These are phyloP conservation scores for Fusarium continuum DNA, from an alignment of 2,329 filamentous ascomycete species.

Conservation along the genomic window DNA sequence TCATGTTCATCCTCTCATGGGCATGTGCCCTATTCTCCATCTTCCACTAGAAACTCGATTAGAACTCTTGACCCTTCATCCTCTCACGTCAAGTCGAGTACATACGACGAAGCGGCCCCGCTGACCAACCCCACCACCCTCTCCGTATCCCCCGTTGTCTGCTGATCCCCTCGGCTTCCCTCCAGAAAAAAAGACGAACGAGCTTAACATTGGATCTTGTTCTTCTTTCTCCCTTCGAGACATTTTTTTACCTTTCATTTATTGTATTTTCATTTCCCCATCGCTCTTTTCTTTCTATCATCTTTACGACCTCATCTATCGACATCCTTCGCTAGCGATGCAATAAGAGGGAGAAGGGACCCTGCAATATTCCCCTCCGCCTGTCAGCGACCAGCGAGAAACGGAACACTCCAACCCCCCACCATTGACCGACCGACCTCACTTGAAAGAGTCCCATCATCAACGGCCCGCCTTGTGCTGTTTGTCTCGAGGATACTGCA, in stretches of 20 bases:
- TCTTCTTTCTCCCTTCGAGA: conserved; percentile 18
- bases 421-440: conserved; percentile 22
- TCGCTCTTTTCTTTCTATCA: background rate
- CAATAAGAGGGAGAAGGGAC: conserved; percentile 35
- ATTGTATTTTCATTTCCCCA: background rate
- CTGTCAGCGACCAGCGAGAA: conserved; percentile 24
- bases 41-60: conserved; percentile 18
- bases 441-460: conserved; percentile 7
- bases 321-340: conserved; percentile 29
- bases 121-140: conserved; percentile 39
- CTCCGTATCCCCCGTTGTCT: conserved; percentile 33
- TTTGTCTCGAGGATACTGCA: background rate
- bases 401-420: conserved; percentile 29
- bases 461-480: background rate
- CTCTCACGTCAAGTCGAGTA: conserved; percentile 1
- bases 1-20: conserved; percentile 37
- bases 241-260: conserved; percentile 19
- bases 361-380: conserved; percentile 16
- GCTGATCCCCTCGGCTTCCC: conserved; percentile 39
- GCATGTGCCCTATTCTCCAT: conserved; percentile 38
- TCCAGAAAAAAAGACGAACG: conserved; percentile 12
- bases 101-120: conserved; percentile 36
- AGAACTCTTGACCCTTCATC: conserved; percentile 11
- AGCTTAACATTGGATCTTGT: conserved; percentile 18
- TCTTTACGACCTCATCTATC: background rate